Base-by-base conservation (phyloP, 305 asterid genomes). In the Fraxinus xanthoxyloides region DNA sequence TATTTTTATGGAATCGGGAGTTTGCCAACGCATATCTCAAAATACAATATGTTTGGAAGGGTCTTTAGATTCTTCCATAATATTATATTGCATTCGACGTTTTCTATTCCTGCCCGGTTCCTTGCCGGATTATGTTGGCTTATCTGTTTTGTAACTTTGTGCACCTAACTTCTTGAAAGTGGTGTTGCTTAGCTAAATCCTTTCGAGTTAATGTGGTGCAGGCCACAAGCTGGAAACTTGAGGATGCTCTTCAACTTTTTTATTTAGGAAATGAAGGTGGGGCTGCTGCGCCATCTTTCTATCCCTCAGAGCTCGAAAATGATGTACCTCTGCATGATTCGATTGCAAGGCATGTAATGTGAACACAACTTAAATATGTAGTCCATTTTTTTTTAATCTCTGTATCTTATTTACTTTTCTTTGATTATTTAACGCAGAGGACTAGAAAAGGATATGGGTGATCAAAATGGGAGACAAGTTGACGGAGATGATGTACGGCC, bases 171-270 rank as follows among this genome's bases (percentile, higher is more conserved):
- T 61, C 70, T 61, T 23, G 13, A 61, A 61, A 61, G 67, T 28
- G 7, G 19, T 13, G 74, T 28, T 67, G 34, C 72, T 63, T 63
- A 8, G 31, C 31, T 63, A 76, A 26, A 63, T 83, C 72, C 82
- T 3, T 73, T 63, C 32, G 78, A 84, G 9, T 77, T 87, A 77
- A 73, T 78, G 56, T 73, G 72, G 77, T 48, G 61, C 91, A 97
- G 99, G 99, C 99, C 85, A 93, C 99, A 83, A 89, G 92, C 87
- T 97, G 99, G 99, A 90, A 92, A 87, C 98, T 97, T 75, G 99
- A 97, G 67, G 99, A 97, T 85, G 99, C 99, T 84, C 88, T 97
- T 88, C 99, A 97, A 85, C 98, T 97, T 80, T 96, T 90, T 84
- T 97, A 89, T 87, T 70, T 94, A 4, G 99, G 97, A 85, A 92